Percentiles rank a stretch among this genome's conserved stretches.
Evolutionary conservation across 2,329 filamentous ascomycete genomes (phyloP).

Genomic region (Cladophialophora bantiana): DNA sequence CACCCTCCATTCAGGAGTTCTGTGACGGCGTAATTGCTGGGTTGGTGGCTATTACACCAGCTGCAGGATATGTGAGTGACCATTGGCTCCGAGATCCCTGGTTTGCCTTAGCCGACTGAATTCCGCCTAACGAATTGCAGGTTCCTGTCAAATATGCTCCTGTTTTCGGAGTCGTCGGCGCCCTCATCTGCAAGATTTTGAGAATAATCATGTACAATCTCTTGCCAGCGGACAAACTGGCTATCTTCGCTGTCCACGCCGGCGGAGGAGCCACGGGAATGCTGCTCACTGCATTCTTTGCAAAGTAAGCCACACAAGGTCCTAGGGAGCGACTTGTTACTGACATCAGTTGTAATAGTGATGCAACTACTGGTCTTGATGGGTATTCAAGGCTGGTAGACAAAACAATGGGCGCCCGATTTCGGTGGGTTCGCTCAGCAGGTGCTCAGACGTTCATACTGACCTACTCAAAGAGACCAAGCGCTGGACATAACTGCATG

Average conservation of each 20-base stretch:
- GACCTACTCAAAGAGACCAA: slow-evolving; percentile 13
- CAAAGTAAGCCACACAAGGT: slow-evolving; percentile 2
- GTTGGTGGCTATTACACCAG: slow-evolving; percentile 17
- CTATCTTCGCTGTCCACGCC: slow-evolving; percentile 17
- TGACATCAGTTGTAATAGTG: background rate
- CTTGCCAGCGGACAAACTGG: slow-evolving; percentile 7
- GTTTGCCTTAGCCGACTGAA: background rate
- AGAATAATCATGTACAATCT: slow-evolving; percentile 4
- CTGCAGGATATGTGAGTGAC: slow-evolving; percentile 18
- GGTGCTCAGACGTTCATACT: background rate
- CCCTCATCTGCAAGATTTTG: slow-evolving; percentile 15
- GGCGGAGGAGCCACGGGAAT: slow-evolving; percentile 16
- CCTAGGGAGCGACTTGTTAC: background rate
- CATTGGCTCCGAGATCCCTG: background rate
- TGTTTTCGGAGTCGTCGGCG: slow-evolving; percentile 14
- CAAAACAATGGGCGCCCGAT: slow-evolving; percentile 18
- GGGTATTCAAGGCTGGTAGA: slow-evolving; percentile 15
- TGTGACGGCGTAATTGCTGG: slow-evolving; percentile 24
- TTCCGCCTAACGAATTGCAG: slow-evolving; percentile 6
- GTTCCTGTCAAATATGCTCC: slow-evolving; percentile 23
- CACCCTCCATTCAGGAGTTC: slow-evolving; percentile 16
- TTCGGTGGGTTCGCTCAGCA: slow-evolving; percentile 3
- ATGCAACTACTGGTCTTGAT: slow-evolving; percentile 19
- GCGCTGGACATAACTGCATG: slow-evolving; percentile 15
- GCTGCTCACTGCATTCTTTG: slow-evolving; percentile 20